Conservation (phyloP, 2,329 filamentous ascomycete species). For the Macroventuria anomochaeta region DNA sequence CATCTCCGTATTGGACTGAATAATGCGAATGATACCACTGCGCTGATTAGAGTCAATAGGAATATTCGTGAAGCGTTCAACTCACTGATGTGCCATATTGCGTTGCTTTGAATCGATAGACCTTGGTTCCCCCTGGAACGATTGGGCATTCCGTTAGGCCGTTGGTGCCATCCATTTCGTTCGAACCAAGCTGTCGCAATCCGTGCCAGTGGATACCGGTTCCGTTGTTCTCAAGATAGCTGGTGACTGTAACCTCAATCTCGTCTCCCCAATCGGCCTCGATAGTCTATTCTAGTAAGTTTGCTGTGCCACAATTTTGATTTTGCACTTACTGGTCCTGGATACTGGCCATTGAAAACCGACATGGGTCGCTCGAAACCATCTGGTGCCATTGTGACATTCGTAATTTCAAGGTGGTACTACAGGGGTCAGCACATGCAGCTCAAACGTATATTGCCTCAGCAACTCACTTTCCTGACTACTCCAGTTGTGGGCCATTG, state of each 20-base stretch:
- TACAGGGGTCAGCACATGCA: constrained; percentile 27
- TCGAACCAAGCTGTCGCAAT: constrained; percentile 51
- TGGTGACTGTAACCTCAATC: constrained; percentile 49
- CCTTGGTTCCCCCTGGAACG: constrained; percentile 58
- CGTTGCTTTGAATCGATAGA: constrained; percentile 45
- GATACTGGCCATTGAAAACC: constrained; percentile 56
- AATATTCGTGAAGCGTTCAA: constrained; percentile 36
- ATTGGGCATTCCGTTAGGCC: constrained; percentile 71
- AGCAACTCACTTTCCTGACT: constrained; percentile 34
- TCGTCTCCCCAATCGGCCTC: constrained; percentile 52
- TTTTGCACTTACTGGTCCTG: constrained; percentile 53
- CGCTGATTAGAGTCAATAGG: constrained; percentile 49
- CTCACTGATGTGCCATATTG: constrained; percentile 45
- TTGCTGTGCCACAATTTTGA: neutral
- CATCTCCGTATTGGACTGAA: constrained; percentile 51
- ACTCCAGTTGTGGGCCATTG: constrained; percentile 53
- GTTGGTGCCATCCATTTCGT: constrained; percentile 55
- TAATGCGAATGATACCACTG: constrained; percentile 56
- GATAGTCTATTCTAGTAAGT: constrained; percentile 45
- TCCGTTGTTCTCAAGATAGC: constrained; percentile 51
- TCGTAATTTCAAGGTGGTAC: constrained; percentile 55
- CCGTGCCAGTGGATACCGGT: constrained; percentile 62
- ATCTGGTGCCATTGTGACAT: constrained; percentile 55
- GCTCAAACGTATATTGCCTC: neutral
- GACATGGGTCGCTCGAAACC: constrained; percentile 51